These are phyloP conservation scores for Mycocentrospora acerina DNA, from an alignment of 2,329 filamentous ascomycete species.

Conservation along the genomic window DNA sequence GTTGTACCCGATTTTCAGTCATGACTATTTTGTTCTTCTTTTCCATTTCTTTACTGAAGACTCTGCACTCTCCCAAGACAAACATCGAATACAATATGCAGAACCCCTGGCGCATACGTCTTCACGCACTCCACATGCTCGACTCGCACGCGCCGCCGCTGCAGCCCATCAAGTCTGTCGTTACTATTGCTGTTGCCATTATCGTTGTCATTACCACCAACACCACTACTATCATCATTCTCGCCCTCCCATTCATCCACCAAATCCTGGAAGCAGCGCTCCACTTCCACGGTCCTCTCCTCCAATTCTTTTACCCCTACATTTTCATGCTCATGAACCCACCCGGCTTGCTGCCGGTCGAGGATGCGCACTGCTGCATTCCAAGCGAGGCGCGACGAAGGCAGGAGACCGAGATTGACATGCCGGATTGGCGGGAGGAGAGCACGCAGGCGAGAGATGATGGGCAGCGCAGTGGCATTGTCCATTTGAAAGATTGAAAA, in stretches of 20 bases:
- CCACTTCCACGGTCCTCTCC: conserved; percentile 37
- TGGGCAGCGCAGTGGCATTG: conserved; percentile 37
- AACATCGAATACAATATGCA: conserved; percentile 64
- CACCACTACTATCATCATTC: conserved; percentile 1
- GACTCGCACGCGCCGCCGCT: conserved; percentile 38
- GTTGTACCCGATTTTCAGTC: too few species aligned
- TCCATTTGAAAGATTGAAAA: conserved; percentile 46
- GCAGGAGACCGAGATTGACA: conserved; percentile 61
- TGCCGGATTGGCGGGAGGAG: conserved; percentile 50
- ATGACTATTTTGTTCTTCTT: too few species aligned
- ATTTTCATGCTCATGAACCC: conserved; percentile 64
- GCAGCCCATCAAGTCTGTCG: background rate
- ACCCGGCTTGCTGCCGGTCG: conserved; percentile 51
- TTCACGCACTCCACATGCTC: conserved; percentile 57
- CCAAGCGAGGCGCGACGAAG: conserved; percentile 55
- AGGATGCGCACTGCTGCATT: conserved; percentile 50
- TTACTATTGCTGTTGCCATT: too few species aligned
- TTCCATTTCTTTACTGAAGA: too few species aligned
- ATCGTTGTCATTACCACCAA: too few species aligned
- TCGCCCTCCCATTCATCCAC: conserved; percentile 33
- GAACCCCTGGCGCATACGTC: conserved; percentile 62
- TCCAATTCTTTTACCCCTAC: conserved; percentile 45
- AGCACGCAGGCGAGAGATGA: background rate
- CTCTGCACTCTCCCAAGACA: conserved; percentile 5
- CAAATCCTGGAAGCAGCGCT: conserved; percentile 41